Base-by-base conservation (phyloP, 129 eudicot genomes). In the Gnaphalium uliginosum region DNA sequence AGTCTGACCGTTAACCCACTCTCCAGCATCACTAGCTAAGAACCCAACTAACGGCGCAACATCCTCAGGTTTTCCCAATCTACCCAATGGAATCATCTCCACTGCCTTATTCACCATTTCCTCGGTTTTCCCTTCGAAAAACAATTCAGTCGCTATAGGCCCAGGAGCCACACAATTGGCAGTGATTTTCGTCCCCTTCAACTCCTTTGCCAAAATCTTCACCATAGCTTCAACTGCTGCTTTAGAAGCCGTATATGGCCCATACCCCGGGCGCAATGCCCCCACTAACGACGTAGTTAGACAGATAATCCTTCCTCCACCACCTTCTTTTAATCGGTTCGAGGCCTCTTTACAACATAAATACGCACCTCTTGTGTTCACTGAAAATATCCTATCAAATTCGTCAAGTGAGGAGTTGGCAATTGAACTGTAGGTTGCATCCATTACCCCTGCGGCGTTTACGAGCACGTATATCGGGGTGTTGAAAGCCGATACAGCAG, bases 211-310 rank as follows among this genome's bases (percentile, higher is more conserved):
- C 66, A 88, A 39, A 19, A 85, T 76, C 82, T 84, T 88, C 72
- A 85, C 84, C 94, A 88, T 86, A 15, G 94, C 85, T 56, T 88
- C 94, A 26, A 88, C 90, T 27, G 94, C 90, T 57, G 94, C 94
- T 81, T 88, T 88, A 5, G 90, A 86, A 3, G 90, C 90, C 8
- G 88, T 46, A 53, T 86, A 86, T 6, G 88, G 79, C 62, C 88
- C 90, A 73, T 22, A 88, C n/a, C 86, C 85, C 25, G 88, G 88
- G 39, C 21, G 57, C 72, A 86, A 54, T 14, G 83, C 68, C 53
- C 17, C 90, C 81, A 69, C 86, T 48, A 73, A 6, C 8, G 93
- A 85, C 48, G 90, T 59, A 27, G 94, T 78, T 35, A 88, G 14
- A 25, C 88, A 83, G 3, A 88, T 73, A 19, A 88, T 88, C 78